Evolutionary conservation across 139 green algal genomes (phyloP).

Genomic region (Micractinium sp.): DNA sequence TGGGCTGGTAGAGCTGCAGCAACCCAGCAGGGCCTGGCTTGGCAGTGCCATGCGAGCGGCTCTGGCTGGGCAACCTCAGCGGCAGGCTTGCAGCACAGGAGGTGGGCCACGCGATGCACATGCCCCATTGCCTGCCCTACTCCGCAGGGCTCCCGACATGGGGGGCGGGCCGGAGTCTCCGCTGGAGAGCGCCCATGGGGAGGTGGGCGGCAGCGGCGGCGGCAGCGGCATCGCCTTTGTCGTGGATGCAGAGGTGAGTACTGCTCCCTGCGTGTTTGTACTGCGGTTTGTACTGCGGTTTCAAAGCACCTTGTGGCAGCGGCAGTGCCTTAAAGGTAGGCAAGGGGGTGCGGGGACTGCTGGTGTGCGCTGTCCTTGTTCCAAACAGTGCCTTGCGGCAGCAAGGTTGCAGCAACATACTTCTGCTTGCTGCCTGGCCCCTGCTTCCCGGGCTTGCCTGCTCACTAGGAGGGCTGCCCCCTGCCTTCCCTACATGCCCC

Average conservation of each 20-base stretch:
- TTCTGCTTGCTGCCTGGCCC: not conserved
- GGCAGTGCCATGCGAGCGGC: too few species aligned
- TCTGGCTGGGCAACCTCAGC: too few species aligned
- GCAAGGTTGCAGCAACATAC: not conserved
- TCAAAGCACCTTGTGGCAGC: not conserved
- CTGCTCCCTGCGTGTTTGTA: not conserved
- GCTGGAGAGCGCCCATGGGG: not conserved
- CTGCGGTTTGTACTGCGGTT: too few species aligned
- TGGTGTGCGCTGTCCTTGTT: not conserved
- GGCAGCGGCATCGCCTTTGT: slow-evolving; percentile 77
- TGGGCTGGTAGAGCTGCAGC: too few species aligned
- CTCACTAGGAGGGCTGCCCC: not conserved
- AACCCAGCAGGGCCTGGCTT: too few species aligned
- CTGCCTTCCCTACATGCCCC: not conserved
- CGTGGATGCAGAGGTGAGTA: slow-evolving; percentile 83
- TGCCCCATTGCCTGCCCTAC: too few species aligned
- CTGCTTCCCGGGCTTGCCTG: not conserved
- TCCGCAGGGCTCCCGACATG: too few species aligned
- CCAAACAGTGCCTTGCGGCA: too few species aligned
- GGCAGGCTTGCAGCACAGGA: too few species aligned
- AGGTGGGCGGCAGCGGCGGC: not conserved
- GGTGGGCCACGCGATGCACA: too few species aligned
- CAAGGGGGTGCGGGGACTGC: not conserved
- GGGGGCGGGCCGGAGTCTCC: not conserved
- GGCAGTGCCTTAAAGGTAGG: not conserved